A percentile compares a stretch with the other conserved stretches of the same genome.
phyloP scores from a whole-genome alignment of 257 asterid genomes.

The Capsicum chinense region DNA sequence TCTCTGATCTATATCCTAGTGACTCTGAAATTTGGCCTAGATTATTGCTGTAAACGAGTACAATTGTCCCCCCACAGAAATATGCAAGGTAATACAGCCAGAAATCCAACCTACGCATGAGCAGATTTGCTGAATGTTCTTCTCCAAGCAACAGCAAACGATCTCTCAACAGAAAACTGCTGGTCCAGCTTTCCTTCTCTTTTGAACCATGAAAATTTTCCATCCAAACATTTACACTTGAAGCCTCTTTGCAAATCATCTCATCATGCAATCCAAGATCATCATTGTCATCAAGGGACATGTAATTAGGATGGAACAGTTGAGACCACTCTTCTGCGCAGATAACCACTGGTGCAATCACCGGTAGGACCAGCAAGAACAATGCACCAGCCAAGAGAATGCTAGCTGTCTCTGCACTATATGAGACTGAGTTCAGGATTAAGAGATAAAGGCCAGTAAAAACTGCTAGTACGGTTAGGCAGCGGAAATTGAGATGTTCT shows the following conservation, averaged over 20 bases:
- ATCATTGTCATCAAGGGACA: slow-evolving; percentile 28
- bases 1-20: slow-evolving; percentile 52
- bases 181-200: slow-evolving; percentile 35
- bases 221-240: slow-evolving; percentile 18
- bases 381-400: slow-evolving; percentile 49
- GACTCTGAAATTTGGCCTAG: slow-evolving; percentile 74
- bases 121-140: slow-evolving; percentile 56
- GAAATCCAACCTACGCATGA: slow-evolving; percentile 52
- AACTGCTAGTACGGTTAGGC: slow-evolving; percentile 46
- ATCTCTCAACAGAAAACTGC: slow-evolving; percentile 32
- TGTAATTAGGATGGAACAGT: slow-evolving; percentile 29
- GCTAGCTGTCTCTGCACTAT: slow-evolving; percentile 40
- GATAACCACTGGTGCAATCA: slow-evolving; percentile 36
- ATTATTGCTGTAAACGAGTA: slow-evolving; percentile 66
- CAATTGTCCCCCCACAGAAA: slow-evolving; percentile 69
- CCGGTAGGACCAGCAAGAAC: slow-evolving; percentile 51
- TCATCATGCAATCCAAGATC: slow-evolving; percentile 39
- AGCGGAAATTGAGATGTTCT: slow-evolving; percentile 44
- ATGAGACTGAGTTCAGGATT: slow-evolving; percentile 38
- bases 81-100: slow-evolving; percentile 71
- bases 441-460: slow-evolving; percentile 64
- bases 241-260: slow-evolving; percentile 32
- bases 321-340: slow-evolving; percentile 35
- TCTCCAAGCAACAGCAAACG: slow-evolving; percentile 52
- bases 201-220: slow-evolving; percentile 31